Evolutionary conservation across 306 rosid genomes (phyloP).

Genomic region (Mucuna pruriens): DNA sequence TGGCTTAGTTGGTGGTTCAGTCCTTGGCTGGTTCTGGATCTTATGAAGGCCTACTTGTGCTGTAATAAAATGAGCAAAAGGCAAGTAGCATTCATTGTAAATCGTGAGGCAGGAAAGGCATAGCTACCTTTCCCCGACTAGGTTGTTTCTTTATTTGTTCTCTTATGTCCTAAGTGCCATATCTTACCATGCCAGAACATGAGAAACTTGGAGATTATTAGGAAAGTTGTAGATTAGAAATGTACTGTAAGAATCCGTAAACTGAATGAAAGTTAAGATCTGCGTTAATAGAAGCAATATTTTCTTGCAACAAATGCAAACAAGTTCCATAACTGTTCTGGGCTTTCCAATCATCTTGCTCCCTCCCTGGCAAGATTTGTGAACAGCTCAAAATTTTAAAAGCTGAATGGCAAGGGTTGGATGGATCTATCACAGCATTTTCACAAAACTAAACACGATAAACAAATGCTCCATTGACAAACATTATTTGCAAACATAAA

Average conservation of each 20-base stretch:
- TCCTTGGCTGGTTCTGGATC: conserved; percentile 90
- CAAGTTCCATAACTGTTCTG: not conserved
- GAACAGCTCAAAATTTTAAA: not conserved
- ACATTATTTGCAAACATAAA: not conserved
- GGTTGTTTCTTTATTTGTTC: conserved; percentile 31
- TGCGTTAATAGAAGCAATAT: not conserved
- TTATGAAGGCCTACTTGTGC: conserved; percentile 39
- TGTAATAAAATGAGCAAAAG: conserved; percentile 33
- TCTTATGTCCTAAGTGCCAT: conserved; percentile 23
- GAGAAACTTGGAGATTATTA: conserved; percentile 15
- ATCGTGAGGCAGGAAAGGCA: not conserved
- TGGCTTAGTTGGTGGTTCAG: conserved; percentile 87
- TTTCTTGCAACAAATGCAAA: not conserved
- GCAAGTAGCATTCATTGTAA: conserved; percentile 24
- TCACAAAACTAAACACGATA: not conserved
- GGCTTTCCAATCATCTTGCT: not conserved
- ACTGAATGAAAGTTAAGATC: not conserved
- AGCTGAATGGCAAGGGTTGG: conserved; percentile 5
- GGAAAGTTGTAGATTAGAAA: conserved; percentile 18
- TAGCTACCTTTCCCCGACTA: not conserved
- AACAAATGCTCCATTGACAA: not conserved
- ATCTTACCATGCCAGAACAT: not conserved
- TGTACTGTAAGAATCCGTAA: conserved; percentile 1
- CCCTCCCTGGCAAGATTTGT: not conserved
- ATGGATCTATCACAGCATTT: not conserved